Evolutionary conservation across 192 early-diverging fungal species (phyloP).

Genomic region (Radiomyces spectabilis): DNA sequence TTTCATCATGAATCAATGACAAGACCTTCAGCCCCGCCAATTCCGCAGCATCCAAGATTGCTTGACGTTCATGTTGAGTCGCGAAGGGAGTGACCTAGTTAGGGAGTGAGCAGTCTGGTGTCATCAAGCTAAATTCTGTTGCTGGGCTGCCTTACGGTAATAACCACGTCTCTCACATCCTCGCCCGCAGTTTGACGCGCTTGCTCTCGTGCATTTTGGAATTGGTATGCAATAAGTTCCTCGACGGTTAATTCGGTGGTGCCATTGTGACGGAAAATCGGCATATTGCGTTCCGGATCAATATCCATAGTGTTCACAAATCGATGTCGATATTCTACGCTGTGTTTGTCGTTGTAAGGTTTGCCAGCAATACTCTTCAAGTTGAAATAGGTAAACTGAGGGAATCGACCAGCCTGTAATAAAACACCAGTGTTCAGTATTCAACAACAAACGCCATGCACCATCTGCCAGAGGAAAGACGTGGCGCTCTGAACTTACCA

Average conservation of each 20-base stretch:
- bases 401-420: conserved; percentile 68
- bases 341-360: conserved; percentile 59
- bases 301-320: conserved; percentile 75
- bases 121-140: too few species aligned
- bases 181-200: conserved; percentile 73
- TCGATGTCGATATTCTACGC: conserved; percentile 63
- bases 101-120: background rate
- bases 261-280: conserved; percentile 61
- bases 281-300: conserved; percentile 57
- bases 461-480: too few species aligned
- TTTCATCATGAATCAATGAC: conserved; percentile 87
- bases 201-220: conserved; percentile 80
- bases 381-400: conserved; percentile 72
- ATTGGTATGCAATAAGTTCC: conserved; percentile 92
- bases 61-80: conserved; percentile 84
- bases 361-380: conserved; percentile 84
- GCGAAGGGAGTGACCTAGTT: conserved; percentile 82
- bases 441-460: background rate
- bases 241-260: conserved; percentile 56
- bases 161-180: conserved; percentile 76
- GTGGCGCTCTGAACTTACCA: conserved; percentile 53
- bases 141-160: conserved; percentile 69
- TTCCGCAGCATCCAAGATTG: conserved; percentile 88
- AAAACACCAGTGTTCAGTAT: background rate
- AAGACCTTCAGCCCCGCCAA: conserved; percentile 80